Percentiles rank a stretch among this genome's conserved stretches.
phyloP scores from a whole-genome alignment of 108 stramenopile genomes.

The Bacterosira constricta region DNA sequence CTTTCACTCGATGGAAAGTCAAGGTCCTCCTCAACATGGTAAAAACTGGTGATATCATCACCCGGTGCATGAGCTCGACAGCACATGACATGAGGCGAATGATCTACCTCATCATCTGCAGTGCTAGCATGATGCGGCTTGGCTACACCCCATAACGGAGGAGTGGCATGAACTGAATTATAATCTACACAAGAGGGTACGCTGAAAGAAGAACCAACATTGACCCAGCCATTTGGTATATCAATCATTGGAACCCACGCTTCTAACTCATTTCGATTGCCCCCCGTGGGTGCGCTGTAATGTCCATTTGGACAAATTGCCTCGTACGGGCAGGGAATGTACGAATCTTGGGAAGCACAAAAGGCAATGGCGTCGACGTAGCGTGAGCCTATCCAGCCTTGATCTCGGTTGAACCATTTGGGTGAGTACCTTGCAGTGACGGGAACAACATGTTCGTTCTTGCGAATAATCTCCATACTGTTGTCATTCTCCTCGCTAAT shows the following conservation, averaged over 20 bases:
- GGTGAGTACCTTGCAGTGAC: too few relatives aligned
- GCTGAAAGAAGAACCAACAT: constrained; percentile 15
- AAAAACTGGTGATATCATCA: not conserved
- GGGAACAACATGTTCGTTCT: too few relatives aligned
- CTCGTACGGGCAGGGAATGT: not conserved
- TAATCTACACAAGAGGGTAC: constrained; percentile 30
- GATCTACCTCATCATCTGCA: constrained; percentile 23
- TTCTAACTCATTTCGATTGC: not conserved
- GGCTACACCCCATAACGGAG: too few relatives aligned
- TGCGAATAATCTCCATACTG: too few relatives aligned
- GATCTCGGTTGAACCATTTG: not conserved
- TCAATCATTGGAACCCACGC: constrained; percentile 28
- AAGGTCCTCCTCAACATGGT: not conserved
- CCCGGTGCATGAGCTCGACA: constrained; percentile 11
- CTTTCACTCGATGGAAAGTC: too few relatives aligned
- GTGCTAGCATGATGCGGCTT: too few relatives aligned
- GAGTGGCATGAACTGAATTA: too few relatives aligned
- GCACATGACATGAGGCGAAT: not conserved
- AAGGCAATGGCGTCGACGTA: not conserved
- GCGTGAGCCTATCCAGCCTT: not conserved
- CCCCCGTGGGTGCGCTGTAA: not conserved
- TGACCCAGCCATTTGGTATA: constrained; percentile 35
- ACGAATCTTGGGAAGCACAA: not conserved
- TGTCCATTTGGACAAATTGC: not conserved
- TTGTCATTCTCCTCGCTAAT: too few relatives aligned